Percentiles rank a stretch among this genome's conserved stretches.
Conservation (phyloP, 495 filamentous ascomycete species). For the Aspergillus ellipticus region DNA sequence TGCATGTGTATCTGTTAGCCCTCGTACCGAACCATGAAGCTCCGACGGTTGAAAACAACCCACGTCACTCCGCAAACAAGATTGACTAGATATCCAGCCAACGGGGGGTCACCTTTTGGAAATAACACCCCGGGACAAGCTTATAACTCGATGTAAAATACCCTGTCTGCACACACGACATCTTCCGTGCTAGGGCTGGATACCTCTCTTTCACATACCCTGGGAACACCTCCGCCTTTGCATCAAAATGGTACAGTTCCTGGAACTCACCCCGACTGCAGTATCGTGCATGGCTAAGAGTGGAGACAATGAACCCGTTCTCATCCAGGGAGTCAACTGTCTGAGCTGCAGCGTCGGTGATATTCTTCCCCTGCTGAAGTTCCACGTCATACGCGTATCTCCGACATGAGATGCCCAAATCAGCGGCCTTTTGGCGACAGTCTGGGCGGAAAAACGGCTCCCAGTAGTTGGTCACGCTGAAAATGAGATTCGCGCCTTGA, state of each 20-base stretch:
- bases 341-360: slow-evolving; percentile 47
- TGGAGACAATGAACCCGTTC: slow-evolving; percentile 33
- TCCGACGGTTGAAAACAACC: too few species aligned
- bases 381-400: slow-evolving; percentile 47
- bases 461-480: slow-evolving; percentile 39
- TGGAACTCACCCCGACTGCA: slow-evolving; percentile 26
- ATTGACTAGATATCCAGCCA: background rate
- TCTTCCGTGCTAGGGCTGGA: slow-evolving; percentile 26
- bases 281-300: slow-evolving; percentile 31
- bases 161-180: slow-evolving; percentile 44
- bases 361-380: slow-evolving; percentile 44
- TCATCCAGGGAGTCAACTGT: slow-evolving; percentile 36
- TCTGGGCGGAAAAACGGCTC: slow-evolving; percentile 33
- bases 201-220: slow-evolving; percentile 26
- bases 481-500: background rate
- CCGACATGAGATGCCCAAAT: slow-evolving; percentile 30
- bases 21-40: too few species aligned
- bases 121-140: slow-evolving; percentile 36
- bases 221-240: slow-evolving; percentile 31
- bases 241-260: slow-evolving; percentile 41
- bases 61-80: background rate
- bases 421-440: slow-evolving; percentile 13
- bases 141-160: slow-evolving; percentile 38
- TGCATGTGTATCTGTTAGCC: background rate
- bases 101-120: slow-evolving; percentile 8